Conservation (phyloP, 768 basidiomycete genomes). For the Rossbeevera mucosa region DNA sequence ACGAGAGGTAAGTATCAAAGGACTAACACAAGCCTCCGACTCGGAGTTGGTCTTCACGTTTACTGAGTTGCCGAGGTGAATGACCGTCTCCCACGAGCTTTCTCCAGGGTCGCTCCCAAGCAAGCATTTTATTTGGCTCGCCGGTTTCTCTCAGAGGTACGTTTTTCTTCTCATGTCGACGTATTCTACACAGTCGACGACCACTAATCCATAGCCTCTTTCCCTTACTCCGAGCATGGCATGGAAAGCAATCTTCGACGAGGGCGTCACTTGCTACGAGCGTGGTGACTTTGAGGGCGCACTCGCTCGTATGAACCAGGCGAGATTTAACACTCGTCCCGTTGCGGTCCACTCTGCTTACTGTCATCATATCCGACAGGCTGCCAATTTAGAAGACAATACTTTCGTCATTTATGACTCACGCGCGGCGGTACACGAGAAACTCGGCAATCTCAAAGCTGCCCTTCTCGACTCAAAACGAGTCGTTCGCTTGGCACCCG, state of each 20-base stretch:
- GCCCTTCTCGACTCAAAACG: slow-evolving; percentile 66
- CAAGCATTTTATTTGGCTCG: too few relatives aligned
- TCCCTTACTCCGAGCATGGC: slow-evolving; percentile 31
- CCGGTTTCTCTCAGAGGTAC: not conserved
- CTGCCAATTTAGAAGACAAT: slow-evolving; percentile 41
- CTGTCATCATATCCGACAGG: slow-evolving; percentile 34
- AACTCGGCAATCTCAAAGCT: slow-evolving; percentile 54
- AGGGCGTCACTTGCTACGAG: slow-evolving; percentile 42
- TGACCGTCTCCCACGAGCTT: too few relatives aligned
- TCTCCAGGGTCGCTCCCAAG: too few relatives aligned
- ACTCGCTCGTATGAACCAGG: slow-evolving; percentile 46
- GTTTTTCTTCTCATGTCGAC: not conserved
- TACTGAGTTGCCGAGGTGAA: not conserved
- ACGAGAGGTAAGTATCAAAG: not conserved
- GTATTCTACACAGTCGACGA: not conserved
- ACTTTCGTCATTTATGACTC: slow-evolving; percentile 62
- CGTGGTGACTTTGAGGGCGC: slow-evolving; percentile 41
- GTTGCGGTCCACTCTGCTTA: not conserved
- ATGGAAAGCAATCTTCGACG: slow-evolving; percentile 41
- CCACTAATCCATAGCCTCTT: not conserved
- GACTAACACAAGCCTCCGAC: not conserved
- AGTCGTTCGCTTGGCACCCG: slow-evolving; percentile 65
- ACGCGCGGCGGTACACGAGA: slow-evolving; percentile 67
- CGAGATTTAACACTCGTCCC: slow-evolving; percentile 11
- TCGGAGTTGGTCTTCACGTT: not conserved